Conservation (phyloP, 352 stramenopile genomes). For the Globisporangium heterothallicum region DNA sequence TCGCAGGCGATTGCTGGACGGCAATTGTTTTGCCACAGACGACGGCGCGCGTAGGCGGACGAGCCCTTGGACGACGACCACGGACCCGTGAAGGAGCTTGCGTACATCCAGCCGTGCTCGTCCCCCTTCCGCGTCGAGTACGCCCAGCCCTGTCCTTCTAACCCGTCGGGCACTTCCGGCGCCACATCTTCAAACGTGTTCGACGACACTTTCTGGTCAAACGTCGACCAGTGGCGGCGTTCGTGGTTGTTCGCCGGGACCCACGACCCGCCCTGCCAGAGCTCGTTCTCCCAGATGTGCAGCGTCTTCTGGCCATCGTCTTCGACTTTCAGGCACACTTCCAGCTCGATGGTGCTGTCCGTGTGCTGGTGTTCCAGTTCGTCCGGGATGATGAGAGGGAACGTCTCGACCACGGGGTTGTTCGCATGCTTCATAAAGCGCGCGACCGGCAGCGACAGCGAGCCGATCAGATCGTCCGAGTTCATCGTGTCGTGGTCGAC, state of each 20-base stretch:
- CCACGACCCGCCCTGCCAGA: constrained; percentile 41
- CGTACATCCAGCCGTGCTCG: constrained; percentile 68
- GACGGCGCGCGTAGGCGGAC: constrained; percentile 40
- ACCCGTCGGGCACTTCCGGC: constrained; percentile 38
- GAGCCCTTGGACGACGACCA: constrained; percentile 29
- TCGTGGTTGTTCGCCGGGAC: constrained; percentile 45
- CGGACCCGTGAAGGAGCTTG: constrained; percentile 53
- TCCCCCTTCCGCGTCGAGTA: constrained; percentile 65
- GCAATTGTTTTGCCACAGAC: constrained; percentile 73
- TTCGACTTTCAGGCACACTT: constrained; percentile 45
- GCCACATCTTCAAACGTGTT: constrained; percentile 65
- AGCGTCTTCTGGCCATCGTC: constrained; percentile 51
- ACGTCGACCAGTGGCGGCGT: constrained; percentile 48
- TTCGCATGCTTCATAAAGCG: constrained; percentile 44
- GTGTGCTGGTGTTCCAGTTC: constrained; percentile 27
- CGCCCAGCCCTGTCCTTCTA: constrained; percentile 53
- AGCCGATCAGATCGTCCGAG: constrained; percentile 53
- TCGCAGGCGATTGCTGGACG: constrained; percentile 40
- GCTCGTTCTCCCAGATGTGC: constrained; percentile 66
- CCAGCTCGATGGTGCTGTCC: constrained; percentile 28
- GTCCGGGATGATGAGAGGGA: constrained; percentile 40
- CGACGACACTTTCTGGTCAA: constrained; percentile 50
- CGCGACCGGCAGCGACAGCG: constrained; percentile 41
- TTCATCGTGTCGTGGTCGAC: constrained; percentile 70
- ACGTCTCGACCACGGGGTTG: constrained; percentile 41